Base-by-base conservation (phyloP, 1,284 basidiomycete species). In the Sphagnurus paluster region DNA sequence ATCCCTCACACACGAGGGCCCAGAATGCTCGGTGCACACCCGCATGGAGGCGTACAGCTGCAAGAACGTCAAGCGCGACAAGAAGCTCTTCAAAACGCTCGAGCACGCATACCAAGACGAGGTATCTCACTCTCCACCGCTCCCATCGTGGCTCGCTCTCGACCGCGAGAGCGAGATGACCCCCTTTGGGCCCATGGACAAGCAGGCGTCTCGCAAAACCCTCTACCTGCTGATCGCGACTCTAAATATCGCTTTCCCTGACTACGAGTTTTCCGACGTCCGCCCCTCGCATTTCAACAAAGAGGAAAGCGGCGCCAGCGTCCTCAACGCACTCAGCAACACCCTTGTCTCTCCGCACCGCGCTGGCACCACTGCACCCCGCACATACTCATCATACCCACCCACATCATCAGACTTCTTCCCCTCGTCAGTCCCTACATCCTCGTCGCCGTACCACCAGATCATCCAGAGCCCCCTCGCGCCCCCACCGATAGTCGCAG, bases 41-140 rank as follows among this genome's bases (percentile, higher is more conserved):
- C 84, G 94, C 56, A 86, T 99, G 66, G 96, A 99, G 69, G 94
- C 93, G 0, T 99, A 98, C 75, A 93, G 90, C 58, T 96, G 93
- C 82, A 99, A 99, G 79, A 90, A 94, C 61, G 89, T 98, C 68
- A 91, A 91, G 56, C 90, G 91, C 63, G 97, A 99, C 77, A 94
- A 95, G 80, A 93, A 91, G 64, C 86, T 98, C 65, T 95, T 94
- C 78, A 94, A 91, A 64, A 77, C 85, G 11, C 86, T 98, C 70
- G 93, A 97, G 65, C 79, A 80, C 55, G 86, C 88, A 30, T 93
- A 96, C 70, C 80, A 82, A 48, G 87, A 92, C 60, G 82, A 90
- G 41, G 63, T 82, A 19, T 82, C 85, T 13, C 75, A 84, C 60
- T 87, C 86, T 2, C 84, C 84, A 0, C 78, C 85, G 24, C 65